These are phyloP conservation scores for Penicillium fuscoglaucum DNA, from an alignment of 2,329 filamentous ascomycete species.

Conservation along the genomic window DNA sequence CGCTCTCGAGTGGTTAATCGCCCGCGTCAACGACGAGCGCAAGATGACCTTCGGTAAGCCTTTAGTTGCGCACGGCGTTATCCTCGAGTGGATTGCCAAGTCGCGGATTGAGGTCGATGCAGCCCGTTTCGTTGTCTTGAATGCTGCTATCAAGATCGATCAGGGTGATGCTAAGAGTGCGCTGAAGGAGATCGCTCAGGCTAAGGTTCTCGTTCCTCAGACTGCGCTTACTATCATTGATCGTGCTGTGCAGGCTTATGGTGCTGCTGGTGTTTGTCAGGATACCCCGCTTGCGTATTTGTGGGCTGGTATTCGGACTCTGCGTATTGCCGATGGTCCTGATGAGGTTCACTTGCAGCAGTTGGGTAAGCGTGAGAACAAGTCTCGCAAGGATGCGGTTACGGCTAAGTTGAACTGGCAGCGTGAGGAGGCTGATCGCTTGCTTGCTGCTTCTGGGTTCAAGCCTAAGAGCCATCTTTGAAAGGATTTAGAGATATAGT, in stretches of 20 bases:
- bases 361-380: constrained; percentile 58
- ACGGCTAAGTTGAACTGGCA: constrained; percentile 47
- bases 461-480: constrained; percentile 40
- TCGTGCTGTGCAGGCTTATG: constrained; percentile 89
- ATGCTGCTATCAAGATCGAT: constrained; percentile 95
- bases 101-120: constrained; percentile 93
- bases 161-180: constrained; percentile 82
- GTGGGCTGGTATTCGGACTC: constrained; percentile 78
- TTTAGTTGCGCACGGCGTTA: constrained; percentile 85
- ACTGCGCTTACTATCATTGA: constrained; percentile 86
- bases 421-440: constrained; percentile 38
- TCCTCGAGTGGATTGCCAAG: constrained; percentile 90
- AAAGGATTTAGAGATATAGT: too few relatives aligned
- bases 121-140: constrained; percentile 83
- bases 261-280: constrained; percentile 86
- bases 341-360: constrained; percentile 84
- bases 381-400: constrained; percentile 48
- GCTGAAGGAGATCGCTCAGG: constrained; percentile 89
- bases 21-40: constrained; percentile 84
- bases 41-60: constrained; percentile 92
- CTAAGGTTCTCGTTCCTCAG: constrained; percentile 86
- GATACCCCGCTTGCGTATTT: constrained; percentile 87
- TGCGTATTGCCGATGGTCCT: constrained; percentile 86
- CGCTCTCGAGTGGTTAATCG: constrained; percentile 91
- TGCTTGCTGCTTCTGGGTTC: constrained; percentile 41